These are phyloP conservation scores for Aureobasidium sp. DNA, from an alignment of 2,329 filamentous ascomycete species.

Conservation along the genomic window DNA sequence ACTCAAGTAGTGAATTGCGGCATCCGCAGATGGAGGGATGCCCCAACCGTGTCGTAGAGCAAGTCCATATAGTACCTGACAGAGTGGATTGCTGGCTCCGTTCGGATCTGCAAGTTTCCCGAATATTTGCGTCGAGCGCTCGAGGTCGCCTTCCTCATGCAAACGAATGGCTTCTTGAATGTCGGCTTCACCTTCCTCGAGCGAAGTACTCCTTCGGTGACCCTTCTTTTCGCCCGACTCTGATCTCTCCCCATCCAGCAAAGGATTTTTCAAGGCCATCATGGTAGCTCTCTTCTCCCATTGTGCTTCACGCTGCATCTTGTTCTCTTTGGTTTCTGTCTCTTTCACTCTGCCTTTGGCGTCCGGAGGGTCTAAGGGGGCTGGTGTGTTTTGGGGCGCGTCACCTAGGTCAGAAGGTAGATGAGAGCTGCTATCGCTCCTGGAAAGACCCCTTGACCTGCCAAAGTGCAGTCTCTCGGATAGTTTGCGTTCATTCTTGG, in stretches of 20 bases:
- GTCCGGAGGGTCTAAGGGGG: conserved; percentile 19
- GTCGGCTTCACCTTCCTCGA: conserved; percentile 44
- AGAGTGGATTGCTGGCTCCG: conserved; percentile 84
- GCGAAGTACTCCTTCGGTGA: conserved; percentile 14
- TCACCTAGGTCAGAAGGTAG: conserved; percentile 75
- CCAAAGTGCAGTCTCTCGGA: conserved; percentile 64
- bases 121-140: conserved; percentile 78
- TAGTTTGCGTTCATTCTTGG: conserved; percentile 42
- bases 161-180: conserved; percentile 95
- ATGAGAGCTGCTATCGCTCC: conserved; percentile 58
- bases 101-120: conserved; percentile 72
- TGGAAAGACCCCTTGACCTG: conserved; percentile 36
- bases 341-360: conserved; percentile 15
- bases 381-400: conserved; percentile 64
- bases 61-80: conserved; percentile 91
- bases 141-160: conserved; percentile 77
- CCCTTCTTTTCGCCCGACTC: neutral
- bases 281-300: conserved; percentile 96
- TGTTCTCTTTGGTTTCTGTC: conserved; percentile 8
- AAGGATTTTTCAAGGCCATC: conserved; percentile 53
- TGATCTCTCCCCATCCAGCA: conserved; percentile 30
- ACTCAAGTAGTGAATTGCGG: conserved; percentile 77
- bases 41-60: conserved; percentile 95
- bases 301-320: conserved; percentile 55
- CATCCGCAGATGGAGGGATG: conserved; percentile 61